Percentiles rank a stretch among this genome's conserved stretches.
phyloP scores from a whole-genome alignment of 164 flowering plant species.

The Vitis riparia region DNA sequence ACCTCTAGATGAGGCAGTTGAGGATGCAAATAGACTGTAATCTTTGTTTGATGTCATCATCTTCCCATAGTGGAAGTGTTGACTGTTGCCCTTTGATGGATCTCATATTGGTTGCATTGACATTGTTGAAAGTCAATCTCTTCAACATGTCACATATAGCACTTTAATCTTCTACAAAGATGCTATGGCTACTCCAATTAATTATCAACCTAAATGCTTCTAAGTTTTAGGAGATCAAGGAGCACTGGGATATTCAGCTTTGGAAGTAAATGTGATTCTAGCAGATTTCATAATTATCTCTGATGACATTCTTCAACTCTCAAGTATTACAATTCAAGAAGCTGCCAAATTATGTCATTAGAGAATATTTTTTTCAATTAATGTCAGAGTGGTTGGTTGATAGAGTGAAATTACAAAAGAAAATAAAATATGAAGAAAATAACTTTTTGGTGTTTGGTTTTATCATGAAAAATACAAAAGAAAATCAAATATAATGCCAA shows the following conservation, averaged over 20 bases:
- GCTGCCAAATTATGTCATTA: too few relatives aligned
- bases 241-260: conserved; percentile 8
- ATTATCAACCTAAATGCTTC: neutral
- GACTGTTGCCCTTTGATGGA: neutral
- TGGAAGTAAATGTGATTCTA: neutral
- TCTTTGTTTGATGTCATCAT: neutral
- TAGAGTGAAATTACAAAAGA: too few relatives aligned
- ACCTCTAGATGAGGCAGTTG: neutral
- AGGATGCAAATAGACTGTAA: neutral
- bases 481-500: too few relatives aligned
- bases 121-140: too few relatives aligned
- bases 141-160: neutral
- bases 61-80: too few relatives aligned
- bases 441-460: too few relatives aligned
- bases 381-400: too few relatives aligned
- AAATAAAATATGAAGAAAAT: too few relatives aligned
- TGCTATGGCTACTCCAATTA: conserved; percentile 7
- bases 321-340: neutral
- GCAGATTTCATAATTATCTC: conserved; percentile 3
- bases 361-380: too few relatives aligned
- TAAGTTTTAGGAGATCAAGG: conserved; percentile 3
- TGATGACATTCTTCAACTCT: conserved; percentile 10
- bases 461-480: too few relatives aligned
- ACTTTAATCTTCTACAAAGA: conserved; percentile 9
- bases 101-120: too few relatives aligned